Conservation (phyloP, 495 filamentous ascomycete genomes). For the Geoglossum glabrum region DNA sequence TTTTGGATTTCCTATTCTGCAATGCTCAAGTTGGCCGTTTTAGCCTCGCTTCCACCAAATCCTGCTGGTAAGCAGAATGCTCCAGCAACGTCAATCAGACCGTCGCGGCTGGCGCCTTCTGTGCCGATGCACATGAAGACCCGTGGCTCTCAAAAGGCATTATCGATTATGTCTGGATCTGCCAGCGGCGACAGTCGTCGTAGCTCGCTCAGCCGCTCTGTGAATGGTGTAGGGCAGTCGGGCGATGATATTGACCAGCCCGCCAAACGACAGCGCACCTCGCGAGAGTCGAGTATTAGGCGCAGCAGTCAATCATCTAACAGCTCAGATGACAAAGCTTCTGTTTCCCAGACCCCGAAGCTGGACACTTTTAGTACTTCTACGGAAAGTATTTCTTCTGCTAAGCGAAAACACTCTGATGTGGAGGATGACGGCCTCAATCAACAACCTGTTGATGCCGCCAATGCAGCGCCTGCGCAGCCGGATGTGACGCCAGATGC, state of each 20-base stretch:
- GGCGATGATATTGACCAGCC: not conserved
- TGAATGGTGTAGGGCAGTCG: not conserved
- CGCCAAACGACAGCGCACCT: not conserved
- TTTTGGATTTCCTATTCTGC: not conserved
- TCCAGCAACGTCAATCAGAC: not conserved
- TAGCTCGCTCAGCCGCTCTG: not conserved
- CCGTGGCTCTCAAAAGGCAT: not conserved
- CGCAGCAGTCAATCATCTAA: not conserved
- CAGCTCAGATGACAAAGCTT: not conserved
- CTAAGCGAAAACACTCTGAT: not conserved
- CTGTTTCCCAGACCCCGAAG: not conserved
- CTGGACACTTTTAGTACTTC: not conserved
- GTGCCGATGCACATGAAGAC: conserved; percentile 1
- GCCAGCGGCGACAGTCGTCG: not conserved
- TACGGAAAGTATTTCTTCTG: not conserved
- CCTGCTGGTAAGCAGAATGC: not conserved
- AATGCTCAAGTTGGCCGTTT: not conserved
- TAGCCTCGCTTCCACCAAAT: not conserved
- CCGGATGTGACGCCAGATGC: not conserved
- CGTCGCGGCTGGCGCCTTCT: not conserved
- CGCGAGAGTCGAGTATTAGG: not conserved
- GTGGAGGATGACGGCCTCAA: not conserved
- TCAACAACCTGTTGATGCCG: not conserved
- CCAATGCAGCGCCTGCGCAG: not conserved
- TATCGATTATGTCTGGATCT: conserved; percentile 1